These are phyloP conservation scores for Suillus occidentalis DNA, from an alignment of 768 basidiomycete genomes.

Conservation along the genomic window DNA sequence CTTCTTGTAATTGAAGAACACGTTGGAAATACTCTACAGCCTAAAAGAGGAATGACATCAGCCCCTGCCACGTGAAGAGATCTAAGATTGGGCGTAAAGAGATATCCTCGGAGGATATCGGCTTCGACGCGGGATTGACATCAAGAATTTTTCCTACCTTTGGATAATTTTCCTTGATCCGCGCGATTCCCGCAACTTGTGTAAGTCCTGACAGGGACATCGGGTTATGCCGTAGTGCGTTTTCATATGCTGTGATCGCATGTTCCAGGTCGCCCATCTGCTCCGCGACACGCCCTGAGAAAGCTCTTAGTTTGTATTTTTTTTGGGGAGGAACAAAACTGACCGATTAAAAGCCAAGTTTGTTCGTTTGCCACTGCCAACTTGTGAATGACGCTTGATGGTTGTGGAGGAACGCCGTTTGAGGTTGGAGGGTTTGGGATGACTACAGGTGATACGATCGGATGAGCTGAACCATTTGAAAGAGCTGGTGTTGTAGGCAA, in stretches of 20 bases:
- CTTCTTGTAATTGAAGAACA: conserved; percentile 84
- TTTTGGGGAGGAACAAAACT: conserved; percentile 3
- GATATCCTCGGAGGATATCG: conserved; percentile 32
- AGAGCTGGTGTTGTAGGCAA: conserved; percentile 48
- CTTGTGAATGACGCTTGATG: conserved; percentile 62
- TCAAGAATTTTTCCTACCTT: conserved; percentile 54
- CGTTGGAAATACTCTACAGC: conserved; percentile 97
- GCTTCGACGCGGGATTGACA: conserved; percentile 27
- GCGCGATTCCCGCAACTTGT: conserved; percentile 93
- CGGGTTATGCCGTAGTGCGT: conserved; percentile 93
- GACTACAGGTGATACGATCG: conserved; percentile 49
- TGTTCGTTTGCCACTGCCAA: conserved; percentile 87
- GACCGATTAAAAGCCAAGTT: conserved; percentile 94
- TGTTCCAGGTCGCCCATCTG: conserved; percentile 94
- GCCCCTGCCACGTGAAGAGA: conserved; percentile 29
- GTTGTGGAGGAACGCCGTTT: conserved; percentile 23
- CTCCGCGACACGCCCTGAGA: conserved; percentile 88
- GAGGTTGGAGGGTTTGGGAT: conserved; percentile 33
- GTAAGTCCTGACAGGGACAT: conserved; percentile 87
- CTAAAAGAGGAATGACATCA: conserved; percentile 47
- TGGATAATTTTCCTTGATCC: conserved; percentile 96
- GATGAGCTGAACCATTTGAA: conserved; percentile 41
- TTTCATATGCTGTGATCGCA: conserved; percentile 91
- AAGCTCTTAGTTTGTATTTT: conserved; percentile 17
- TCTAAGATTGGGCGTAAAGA: conserved; percentile 22